These are phyloP conservation scores for Acacia melanoxylon DNA, from an alignment of 306 rosid genomes.

Conservation along the genomic window DNA sequence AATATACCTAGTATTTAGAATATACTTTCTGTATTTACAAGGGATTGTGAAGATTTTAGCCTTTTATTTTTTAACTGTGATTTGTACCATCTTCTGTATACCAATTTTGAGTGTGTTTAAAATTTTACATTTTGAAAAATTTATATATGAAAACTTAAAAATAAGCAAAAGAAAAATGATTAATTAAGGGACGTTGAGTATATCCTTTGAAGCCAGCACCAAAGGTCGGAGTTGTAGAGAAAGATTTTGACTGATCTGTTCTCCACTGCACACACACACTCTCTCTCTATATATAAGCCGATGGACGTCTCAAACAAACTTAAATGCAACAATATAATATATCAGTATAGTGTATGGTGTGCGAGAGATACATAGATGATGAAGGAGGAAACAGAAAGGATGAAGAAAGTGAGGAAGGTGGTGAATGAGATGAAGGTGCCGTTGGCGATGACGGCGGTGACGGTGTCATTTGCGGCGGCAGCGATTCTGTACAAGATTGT, in stretches of 20 bases:
- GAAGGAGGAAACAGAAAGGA: background rate
- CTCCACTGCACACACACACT: background rate
- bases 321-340: background rate
- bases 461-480: background rate
- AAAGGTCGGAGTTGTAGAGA: background rate
- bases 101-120: too few relatives aligned
- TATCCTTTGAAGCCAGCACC: background rate
- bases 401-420: background rate
- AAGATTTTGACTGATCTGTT: background rate
- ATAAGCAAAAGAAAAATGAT: too few relatives aligned
- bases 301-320: too few relatives aligned
- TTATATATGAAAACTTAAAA: too few relatives aligned
- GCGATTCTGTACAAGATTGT: constrained; percentile 38
- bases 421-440: constrained; percentile 23
- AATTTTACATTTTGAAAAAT: too few relatives aligned
- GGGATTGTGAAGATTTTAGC: too few relatives aligned
- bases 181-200: too few relatives aligned
- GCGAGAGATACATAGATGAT: background rate
- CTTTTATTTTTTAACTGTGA: too few relatives aligned
- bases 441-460: constrained; percentile 31
- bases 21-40: too few relatives aligned
- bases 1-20: too few relatives aligned
- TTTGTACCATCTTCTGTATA: too few relatives aligned
- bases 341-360: background rate
- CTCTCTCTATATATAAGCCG: background rate